A percentile compares a stretch with the other conserved stretches of the same genome.
phyloP scores from a whole-genome alignment of 2,329 filamentous ascomycete species.

The Pezicula radicicola region DNA sequence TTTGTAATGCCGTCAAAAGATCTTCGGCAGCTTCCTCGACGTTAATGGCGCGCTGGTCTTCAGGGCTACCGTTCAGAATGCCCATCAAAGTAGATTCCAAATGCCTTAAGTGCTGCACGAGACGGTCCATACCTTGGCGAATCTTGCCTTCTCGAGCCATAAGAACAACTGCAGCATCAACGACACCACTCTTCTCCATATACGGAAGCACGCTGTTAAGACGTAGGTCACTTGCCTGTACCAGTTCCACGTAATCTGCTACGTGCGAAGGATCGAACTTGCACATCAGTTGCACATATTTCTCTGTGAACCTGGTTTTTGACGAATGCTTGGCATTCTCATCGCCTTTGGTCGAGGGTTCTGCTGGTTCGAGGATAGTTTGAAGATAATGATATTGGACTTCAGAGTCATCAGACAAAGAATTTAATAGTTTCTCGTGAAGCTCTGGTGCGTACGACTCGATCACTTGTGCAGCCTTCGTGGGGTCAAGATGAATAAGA shows the following conservation, averaged over 20 bases:
- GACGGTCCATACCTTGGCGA: conserved; percentile 76
- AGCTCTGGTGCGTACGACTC: conserved; percentile 52
- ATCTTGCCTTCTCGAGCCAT: conserved; percentile 87
- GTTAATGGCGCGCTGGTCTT: conserved; percentile 52
- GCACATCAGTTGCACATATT: conserved; percentile 90
- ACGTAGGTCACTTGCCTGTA: conserved; percentile 74
- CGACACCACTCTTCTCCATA: conserved; percentile 84
- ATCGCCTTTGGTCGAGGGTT: conserved; percentile 24
- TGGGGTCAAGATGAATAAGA: conserved; percentile 54
- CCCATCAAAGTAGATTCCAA: conserved; percentile 77
- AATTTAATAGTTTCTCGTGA: conserved; percentile 51
- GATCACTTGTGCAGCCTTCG: conserved; percentile 53
- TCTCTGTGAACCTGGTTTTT: conserved; percentile 67
- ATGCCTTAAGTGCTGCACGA: conserved; percentile 76
- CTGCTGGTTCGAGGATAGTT: conserved; percentile 66
- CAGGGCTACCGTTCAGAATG: conserved; percentile 59
- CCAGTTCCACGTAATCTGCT: conserved; percentile 74
- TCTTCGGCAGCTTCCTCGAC: conserved; percentile 66
- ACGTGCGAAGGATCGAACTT: conserved; percentile 78
- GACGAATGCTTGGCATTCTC: conserved; percentile 31
- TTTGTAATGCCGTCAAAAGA: conserved; percentile 74
- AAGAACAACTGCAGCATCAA: conserved; percentile 89
- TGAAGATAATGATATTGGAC: conserved; percentile 64
- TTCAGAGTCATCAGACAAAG: conserved; percentile 49
- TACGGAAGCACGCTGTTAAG: conserved; percentile 79